phyloP scores from a whole-genome alignment of 208 protist genomes.

The Trypanosoma boissoni region DNA sequence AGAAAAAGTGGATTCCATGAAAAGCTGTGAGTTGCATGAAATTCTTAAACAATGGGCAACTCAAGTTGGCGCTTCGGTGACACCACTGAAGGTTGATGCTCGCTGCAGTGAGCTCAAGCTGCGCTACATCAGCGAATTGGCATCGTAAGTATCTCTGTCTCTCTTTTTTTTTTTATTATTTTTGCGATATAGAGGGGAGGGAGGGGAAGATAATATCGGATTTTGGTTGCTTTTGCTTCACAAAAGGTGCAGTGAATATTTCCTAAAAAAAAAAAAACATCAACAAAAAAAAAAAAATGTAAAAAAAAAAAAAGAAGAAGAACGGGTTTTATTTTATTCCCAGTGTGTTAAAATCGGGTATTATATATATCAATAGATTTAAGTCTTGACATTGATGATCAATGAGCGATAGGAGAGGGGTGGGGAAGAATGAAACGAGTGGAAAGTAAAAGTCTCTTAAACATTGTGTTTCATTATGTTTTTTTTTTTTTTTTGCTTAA shows the following conservation, averaged over 20 bases:
- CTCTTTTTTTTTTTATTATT: slow-evolving; percentile 21
- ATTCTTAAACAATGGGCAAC: no score
- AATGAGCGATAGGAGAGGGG: no score
- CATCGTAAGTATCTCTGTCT: not conserved
- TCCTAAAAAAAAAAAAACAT: slow-evolving; percentile 3
- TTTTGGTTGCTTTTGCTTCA: no score
- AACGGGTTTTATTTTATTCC: not conserved
- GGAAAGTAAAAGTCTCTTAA: no score
- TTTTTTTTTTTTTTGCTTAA: no score
- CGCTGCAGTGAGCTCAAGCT: not conserved
- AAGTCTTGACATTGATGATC: not conserved
- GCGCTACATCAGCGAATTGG: slow-evolving; percentile 4
- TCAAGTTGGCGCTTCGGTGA: no score
- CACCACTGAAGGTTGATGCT: slow-evolving; percentile 15
- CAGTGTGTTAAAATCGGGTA: not conserved
- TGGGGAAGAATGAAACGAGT: no score
- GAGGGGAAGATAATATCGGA: no score
- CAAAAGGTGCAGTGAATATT: not conserved
- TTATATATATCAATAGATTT: not conserved
- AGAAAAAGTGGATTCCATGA: not conserved
- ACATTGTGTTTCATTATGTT: no score
- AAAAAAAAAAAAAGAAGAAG: slow-evolving; percentile 5
- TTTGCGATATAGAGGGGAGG: no score
- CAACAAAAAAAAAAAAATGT: not conserved
- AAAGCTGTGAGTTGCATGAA: no score